Evolutionary conservation across 2,329 filamentous ascomycete genomes (phyloP).

Genomic region (Plenodomus lindquistii): DNA sequence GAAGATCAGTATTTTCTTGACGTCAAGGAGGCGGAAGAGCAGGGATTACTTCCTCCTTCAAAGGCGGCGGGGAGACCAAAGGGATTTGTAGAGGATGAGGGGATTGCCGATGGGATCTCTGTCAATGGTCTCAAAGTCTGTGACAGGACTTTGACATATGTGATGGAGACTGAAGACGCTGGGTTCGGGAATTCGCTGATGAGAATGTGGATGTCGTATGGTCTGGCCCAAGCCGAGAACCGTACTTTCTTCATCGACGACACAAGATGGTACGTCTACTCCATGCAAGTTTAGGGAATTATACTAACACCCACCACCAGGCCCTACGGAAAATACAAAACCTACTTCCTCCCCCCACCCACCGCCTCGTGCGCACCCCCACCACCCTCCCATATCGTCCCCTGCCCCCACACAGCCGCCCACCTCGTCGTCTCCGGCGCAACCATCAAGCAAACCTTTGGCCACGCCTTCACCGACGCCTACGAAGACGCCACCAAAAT

Average conservation of each 20-base stretch:
- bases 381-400: conserved; percentile 73
- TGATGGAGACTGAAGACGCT: conserved; percentile 73
- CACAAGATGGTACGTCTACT: conserved; percentile 63
- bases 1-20: conserved; percentile 74
- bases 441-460: conserved; percentile 68
- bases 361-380: conserved; percentile 69
- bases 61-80: conserved; percentile 45
- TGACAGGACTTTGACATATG: conserved; percentile 73
- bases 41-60: conserved; percentile 61
- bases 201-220: conserved; percentile 82
- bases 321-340: conserved; percentile 75
- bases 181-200: conserved; percentile 78
- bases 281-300: not conserved
- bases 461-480: conserved; percentile 58
- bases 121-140: conserved; percentile 59
- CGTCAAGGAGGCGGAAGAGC: conserved; percentile 69
- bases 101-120: conserved; percentile 32
- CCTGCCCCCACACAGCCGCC: conserved; percentile 74
- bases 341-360: conserved; percentile 72
- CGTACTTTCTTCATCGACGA: conserved; percentile 85
- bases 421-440: conserved; percentile 75
- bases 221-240: conserved; percentile 72
- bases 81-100: conserved; percentile 44
- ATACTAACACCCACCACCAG: conserved; percentile 37
- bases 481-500: conserved; percentile 56